Evolutionary conservation across 441 rosid species (phyloP).

Genomic region (Brassica balearica): DNA sequence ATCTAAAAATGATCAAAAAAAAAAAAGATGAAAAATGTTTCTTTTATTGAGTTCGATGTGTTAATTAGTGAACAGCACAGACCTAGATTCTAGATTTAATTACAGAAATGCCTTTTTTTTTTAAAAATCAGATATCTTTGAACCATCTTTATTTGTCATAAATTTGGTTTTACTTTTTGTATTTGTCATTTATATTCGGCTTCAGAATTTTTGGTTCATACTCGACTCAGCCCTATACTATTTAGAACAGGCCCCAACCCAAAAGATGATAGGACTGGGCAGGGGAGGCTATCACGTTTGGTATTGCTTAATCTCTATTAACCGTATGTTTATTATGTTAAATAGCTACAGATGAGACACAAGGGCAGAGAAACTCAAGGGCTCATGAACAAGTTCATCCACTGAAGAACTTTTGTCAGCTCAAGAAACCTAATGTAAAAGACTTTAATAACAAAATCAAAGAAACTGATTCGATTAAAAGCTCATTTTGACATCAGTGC

Average conservation of each 20-base stretch:
- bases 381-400: slow-evolving; percentile 64
- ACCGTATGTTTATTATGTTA: not conserved
- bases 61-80: not conserved
- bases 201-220: not conserved
- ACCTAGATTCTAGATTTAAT: not conserved
- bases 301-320: slow-evolving; percentile 15
- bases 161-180: not conserved
- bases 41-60: not conserved
- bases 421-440: slow-evolving; percentile 47
- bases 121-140: not conserved
- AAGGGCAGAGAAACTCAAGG: slow-evolving; percentile 59
- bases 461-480: not conserved
- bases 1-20: not conserved
- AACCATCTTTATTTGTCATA: not conserved
- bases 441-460: not conserved
- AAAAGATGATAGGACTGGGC: not conserved
- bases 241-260: not conserved
- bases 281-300: not conserved
- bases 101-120: not conserved
- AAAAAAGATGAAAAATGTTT: not conserved
- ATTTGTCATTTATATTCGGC: not conserved
- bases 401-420: slow-evolving; percentile 68
- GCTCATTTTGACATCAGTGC: not conserved
- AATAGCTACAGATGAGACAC: slow-evolving; percentile 49
- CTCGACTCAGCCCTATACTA: not conserved